phyloP scores from a whole-genome alignment of 2,329 filamentous ascomycete species.

The Diaporthe aspalathi region DNA sequence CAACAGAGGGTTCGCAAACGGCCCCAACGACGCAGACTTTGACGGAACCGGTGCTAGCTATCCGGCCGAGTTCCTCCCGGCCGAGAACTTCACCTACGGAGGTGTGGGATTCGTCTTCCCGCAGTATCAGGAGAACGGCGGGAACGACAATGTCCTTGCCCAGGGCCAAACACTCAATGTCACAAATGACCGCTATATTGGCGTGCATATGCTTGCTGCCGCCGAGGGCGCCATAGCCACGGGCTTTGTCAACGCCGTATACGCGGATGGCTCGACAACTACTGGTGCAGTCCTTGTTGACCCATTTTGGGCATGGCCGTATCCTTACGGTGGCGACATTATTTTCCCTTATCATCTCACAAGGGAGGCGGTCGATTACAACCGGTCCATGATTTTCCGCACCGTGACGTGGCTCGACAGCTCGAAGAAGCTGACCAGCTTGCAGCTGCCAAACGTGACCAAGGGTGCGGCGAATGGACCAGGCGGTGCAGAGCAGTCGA shows the following conservation, averaged over 20 bases:
- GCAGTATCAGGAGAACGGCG: constrained; percentile 35
- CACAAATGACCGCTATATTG: constrained; percentile 36
- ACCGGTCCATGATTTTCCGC: constrained; percentile 41
- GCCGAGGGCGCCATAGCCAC: constrained; percentile 40
- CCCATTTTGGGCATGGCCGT: constrained; percentile 41
- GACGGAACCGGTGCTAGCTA: constrained; percentile 39
- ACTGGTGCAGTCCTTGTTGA: constrained; percentile 37
- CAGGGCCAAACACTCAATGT: constrained; percentile 39
- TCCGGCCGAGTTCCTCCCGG: constrained; percentile 40
- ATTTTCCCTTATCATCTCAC: constrained; percentile 41
- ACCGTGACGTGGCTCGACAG: constrained; percentile 40
- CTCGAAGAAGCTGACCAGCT: constrained; percentile 36
- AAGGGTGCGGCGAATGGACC: constrained; percentile 24
- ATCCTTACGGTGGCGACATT: constrained; percentile 40
- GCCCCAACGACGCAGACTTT: constrained; percentile 41
- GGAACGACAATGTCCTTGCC: constrained; percentile 41
- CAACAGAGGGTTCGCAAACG: constrained; percentile 39
- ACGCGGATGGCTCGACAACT: constrained; percentile 36
- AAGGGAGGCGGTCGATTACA: constrained; percentile 39
- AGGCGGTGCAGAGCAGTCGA: constrained; percentile 21
- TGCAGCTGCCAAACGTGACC: constrained; percentile 38
- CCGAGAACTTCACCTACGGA: constrained; percentile 38
- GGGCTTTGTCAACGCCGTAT: constrained; percentile 40
- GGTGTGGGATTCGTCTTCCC: constrained; percentile 40
- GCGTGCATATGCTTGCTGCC: constrained; percentile 41